Conservation (phyloP, 2,329 filamentous ascomycete species). For the Colletotrichum gloeosporioides region DNA sequence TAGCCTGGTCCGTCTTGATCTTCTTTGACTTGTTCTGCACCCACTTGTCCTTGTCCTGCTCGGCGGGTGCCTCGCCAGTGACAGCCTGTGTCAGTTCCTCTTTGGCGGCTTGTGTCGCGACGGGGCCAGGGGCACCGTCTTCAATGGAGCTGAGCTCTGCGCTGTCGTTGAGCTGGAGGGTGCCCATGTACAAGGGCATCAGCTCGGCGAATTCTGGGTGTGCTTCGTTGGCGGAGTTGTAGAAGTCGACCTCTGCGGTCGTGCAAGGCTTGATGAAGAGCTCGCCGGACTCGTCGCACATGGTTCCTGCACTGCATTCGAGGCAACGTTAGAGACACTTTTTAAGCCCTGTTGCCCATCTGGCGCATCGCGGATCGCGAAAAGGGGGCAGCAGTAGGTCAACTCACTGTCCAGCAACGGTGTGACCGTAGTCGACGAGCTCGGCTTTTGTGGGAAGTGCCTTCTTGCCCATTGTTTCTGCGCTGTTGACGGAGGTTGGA, state of each 20-base stretch:
- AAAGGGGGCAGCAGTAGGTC: not conserved
- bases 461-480: slow-evolving; percentile 11
- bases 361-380: not conserved
- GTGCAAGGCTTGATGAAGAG: slow-evolving; percentile 96
- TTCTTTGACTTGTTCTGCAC: slow-evolving; percentile 55
- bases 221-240: slow-evolving; percentile 70
- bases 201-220: slow-evolving; percentile 79
- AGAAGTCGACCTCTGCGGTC: slow-evolving; percentile 84
- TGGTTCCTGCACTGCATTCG: slow-evolving; percentile 78
- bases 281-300: slow-evolving; percentile 81
- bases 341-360: not conserved
- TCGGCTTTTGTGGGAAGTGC: slow-evolving; percentile 62
- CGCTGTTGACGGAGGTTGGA: not conserved
- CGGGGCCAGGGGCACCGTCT: slow-evolving; percentile 49
- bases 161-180: slow-evolving; percentile 70
- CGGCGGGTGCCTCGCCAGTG: slow-evolving; percentile 33
- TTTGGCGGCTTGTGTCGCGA: slow-evolving; percentile 41
- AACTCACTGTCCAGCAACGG: slow-evolving; percentile 85
- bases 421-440: slow-evolving; percentile 73
- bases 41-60: slow-evolving; percentile 40
- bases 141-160: slow-evolving; percentile 52
- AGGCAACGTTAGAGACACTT: not conserved
- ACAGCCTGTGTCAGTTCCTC: slow-evolving; percentile 38
- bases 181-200: slow-evolving; percentile 87
- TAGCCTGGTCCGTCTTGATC: slow-evolving; percentile 79